Conservation (phyloP, 768 basidiomycete species). For the Amanita thiersii region DNA sequence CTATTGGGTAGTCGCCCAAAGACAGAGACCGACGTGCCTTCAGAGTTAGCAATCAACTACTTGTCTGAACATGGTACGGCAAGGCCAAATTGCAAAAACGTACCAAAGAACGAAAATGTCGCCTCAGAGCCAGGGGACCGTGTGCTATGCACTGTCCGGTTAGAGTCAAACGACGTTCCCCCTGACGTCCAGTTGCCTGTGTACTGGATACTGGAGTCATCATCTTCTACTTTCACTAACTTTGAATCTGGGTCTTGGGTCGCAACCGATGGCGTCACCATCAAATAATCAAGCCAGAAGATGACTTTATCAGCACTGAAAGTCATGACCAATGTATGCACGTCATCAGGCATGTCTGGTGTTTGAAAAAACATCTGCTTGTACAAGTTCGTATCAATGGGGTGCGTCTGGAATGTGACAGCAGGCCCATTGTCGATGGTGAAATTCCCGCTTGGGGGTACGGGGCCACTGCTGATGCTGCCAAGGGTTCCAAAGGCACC, state of each 20-base stretch:
- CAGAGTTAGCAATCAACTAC: not conserved
- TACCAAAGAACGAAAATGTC: not conserved
- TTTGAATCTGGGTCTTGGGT: not conserved
- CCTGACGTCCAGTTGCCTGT: not conserved
- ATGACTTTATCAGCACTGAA: not conserved
- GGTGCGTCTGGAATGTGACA: not conserved
- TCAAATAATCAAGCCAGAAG: constrained; percentile 1
- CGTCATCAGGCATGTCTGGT: not conserved
- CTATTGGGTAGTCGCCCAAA: not conserved
- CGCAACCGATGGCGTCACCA: not conserved
- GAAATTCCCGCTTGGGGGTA: not conserved
- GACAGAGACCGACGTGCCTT: constrained; percentile 1
- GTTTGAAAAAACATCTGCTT: constrained; percentile 2
- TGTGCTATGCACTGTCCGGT: not conserved
- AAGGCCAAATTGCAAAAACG: no score
- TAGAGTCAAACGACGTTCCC: constrained; percentile 1
- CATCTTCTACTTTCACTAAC: constrained; percentile 1
- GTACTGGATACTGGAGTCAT: not conserved
- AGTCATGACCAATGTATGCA: not conserved
- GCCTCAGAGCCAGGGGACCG: not conserved
- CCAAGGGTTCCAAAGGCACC: not conserved
- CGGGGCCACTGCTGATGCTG: not conserved
- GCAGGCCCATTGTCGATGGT: not conserved
- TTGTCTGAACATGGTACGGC: not conserved
- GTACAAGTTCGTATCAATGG: not conserved